A percentile compares a stretch with the other conserved stretches of the same genome.
Conservation (phyloP, 2,329 filamentous ascomycete genomes). For the Colletotrichum eremochloae region DNA sequence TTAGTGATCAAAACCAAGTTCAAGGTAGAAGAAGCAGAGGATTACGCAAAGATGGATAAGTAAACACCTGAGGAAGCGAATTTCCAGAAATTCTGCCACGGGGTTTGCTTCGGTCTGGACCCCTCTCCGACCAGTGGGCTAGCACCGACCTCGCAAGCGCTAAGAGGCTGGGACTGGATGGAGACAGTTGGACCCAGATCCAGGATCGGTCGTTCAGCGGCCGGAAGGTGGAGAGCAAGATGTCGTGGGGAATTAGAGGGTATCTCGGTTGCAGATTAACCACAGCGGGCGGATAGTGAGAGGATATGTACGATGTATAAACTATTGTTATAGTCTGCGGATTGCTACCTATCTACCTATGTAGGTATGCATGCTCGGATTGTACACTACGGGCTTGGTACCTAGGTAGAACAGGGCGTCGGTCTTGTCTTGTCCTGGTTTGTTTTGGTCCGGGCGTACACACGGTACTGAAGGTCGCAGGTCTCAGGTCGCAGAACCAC, state of each 20-base stretch:
- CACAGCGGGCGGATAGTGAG: neutral
- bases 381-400: neutral
- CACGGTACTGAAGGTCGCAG: neutral
- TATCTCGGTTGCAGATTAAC: conserved; percentile 21
- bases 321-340: neutral
- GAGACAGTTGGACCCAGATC: conserved; percentile 28
- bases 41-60: neutral
- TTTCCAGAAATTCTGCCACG: conserved; percentile 36
- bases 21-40: neutral
- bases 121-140: conserved; percentile 32
- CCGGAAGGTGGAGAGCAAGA: conserved; percentile 19
- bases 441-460: neutral
- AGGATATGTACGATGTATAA: neutral
- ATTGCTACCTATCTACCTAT: neutral
- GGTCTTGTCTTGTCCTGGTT: too few relatives aligned
- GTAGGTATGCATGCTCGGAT: neutral
- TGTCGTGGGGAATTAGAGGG: conserved; percentile 33
- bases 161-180: conserved; percentile 28
- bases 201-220: conserved; percentile 20
- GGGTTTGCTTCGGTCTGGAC: conserved; percentile 36
- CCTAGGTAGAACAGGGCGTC: neutral
- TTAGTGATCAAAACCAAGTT: neutral
- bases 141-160: conserved; percentile 39
- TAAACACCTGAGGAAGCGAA: neutral
- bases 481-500: neutral